Percentiles rank a stretch among this genome's conserved stretches.
phyloP scores from a whole-genome alignment of 176 grass and related monocot genomes.

The Secale cereale region DNA sequence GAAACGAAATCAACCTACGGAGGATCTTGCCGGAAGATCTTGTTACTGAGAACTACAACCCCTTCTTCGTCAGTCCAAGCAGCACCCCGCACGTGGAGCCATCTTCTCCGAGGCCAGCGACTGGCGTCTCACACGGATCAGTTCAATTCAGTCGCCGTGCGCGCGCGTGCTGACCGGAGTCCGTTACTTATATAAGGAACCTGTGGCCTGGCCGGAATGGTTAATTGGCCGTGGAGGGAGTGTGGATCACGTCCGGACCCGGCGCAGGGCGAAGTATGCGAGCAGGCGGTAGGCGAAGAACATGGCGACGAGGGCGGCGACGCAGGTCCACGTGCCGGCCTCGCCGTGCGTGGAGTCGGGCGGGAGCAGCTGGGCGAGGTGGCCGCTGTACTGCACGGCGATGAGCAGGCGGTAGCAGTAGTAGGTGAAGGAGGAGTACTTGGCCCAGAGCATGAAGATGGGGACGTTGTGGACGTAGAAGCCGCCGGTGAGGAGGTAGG shows the following conservation, averaged over 20 bases:
- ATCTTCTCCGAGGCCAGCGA: conserved; percentile 6
- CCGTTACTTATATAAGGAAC: background rate
- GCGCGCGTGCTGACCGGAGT: background rate
- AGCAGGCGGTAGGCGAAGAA: conserved; percentile 71
- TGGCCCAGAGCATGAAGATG: conserved; percentile 72
- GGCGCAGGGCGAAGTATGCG: conserved; percentile 69
- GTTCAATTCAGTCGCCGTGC: background rate
- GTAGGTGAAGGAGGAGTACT: conserved; percentile 94
- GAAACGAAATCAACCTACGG: background rate
- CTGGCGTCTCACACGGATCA: background rate
- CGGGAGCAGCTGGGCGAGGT: background rate
- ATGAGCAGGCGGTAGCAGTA: conserved; percentile 89
- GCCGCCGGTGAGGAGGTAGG: conserved; percentile 84
- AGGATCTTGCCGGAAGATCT: too few relatives aligned
- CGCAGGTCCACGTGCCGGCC: conserved; percentile 6
- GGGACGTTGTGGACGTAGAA: conserved; percentile 90
- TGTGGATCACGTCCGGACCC: conserved; percentile 39
- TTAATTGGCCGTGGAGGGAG: background rate
- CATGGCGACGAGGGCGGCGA: conserved; percentile 61
- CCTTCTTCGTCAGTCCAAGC: background rate
- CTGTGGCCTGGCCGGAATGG: background rate
- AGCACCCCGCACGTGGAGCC: background rate
- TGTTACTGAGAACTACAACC: conserved; percentile 16
- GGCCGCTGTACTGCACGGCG: conserved; percentile 62
- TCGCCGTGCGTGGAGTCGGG: conserved; percentile 9